A percentile compares a stretch with the other conserved stretches of the same genome.
These are phyloP conservation scores for Xerophyta viscosa DNA, from an alignment of 106 monocot species.

Conservation along the genomic window DNA sequence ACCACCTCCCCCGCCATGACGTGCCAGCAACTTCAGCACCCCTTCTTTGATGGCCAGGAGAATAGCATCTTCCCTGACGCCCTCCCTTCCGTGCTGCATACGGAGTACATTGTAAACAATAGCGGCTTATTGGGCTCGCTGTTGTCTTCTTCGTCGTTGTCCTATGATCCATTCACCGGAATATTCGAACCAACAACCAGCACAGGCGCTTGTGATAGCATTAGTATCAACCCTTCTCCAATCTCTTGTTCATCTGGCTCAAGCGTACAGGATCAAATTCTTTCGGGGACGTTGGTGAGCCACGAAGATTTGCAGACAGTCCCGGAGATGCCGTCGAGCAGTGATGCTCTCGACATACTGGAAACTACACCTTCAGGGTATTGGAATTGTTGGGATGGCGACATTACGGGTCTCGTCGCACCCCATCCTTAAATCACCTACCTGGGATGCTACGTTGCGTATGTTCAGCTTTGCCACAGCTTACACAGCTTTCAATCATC, in stretches of 20 bases:
- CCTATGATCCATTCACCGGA: neutral
- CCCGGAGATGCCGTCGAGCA: neutral
- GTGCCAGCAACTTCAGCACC: neutral
- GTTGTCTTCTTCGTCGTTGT: neutral
- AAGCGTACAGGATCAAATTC: neutral
- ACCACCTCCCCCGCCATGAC: neutral
- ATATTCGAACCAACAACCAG: neutral
- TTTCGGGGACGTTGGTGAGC: neutral
- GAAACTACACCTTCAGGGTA: neutral
- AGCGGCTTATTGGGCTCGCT: neutral
- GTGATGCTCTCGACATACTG: slow-evolving; percentile 1
- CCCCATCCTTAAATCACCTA: neutral
- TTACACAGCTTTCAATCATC: too few species aligned
- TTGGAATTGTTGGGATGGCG: slow-evolving; percentile 23
- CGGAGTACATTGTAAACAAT: neutral
- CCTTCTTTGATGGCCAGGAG: neutral
- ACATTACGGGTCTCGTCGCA: slow-evolving; percentile 11
- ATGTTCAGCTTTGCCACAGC: too few species aligned
- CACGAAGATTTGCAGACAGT: too few species aligned
- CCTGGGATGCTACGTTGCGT: too few species aligned
- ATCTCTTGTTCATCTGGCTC: neutral
- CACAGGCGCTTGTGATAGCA: neutral
- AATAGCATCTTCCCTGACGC: slow-evolving; percentile 17
- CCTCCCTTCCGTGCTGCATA: slow-evolving; percentile 2
- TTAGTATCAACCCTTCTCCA: neutral